Evolutionary conservation across 1,284 basidiomycete species (phyloP), one percentile per base, ranked within the genome.

Genomic region (Ustilago tritici): DNA sequence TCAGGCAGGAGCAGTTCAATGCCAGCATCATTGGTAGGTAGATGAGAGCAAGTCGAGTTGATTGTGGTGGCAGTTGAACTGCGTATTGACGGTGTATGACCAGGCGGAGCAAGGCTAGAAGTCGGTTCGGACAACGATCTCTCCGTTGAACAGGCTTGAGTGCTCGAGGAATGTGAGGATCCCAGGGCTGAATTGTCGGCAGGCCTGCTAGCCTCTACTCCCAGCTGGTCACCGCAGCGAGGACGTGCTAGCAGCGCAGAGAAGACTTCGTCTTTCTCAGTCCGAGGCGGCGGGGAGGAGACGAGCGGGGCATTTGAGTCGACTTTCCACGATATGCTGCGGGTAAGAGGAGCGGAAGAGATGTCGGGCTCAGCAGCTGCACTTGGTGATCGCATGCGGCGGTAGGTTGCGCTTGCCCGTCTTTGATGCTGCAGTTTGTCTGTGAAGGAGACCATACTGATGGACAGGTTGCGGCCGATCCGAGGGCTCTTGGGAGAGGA

Each of bases 361-460:
- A 41, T 2, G 10, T 68, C 65, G 10, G 41, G 31, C 17, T 57
- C 61, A 14, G 49, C 54, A 12, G 63, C 36, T 0, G 23, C 36
- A 56, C 75, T 73, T 23, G 60, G 66, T 2, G 70, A 64, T 28
- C 70, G 58, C 70, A 77, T 70, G 31, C 61, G 55, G 10, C 70
- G 66, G 41, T 64, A 77, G 1, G 63, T 70, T 35, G 66, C 61
- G 52, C 75, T 77, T 36, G 75, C 75, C 15, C 75, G 50, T 17
- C 70, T 52, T 17, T 73, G 56, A 65, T 70, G 66, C 7, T 67
- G 57, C 2, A 77, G 40, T 4, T 64, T 67, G 50, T 70, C 63
- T 4, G 70, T 66, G 38, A 77, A 58, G 1, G 67, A 59, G 1
- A 61, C 41, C 9, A 77, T 67, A 28, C 74, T 54, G 19, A 47